A percentile compares a stretch with the other conserved stretches of the same genome.
Conservation (phyloP, 2,329 filamentous ascomycete genomes). For the Scortechinia acanthostroma region DNA sequence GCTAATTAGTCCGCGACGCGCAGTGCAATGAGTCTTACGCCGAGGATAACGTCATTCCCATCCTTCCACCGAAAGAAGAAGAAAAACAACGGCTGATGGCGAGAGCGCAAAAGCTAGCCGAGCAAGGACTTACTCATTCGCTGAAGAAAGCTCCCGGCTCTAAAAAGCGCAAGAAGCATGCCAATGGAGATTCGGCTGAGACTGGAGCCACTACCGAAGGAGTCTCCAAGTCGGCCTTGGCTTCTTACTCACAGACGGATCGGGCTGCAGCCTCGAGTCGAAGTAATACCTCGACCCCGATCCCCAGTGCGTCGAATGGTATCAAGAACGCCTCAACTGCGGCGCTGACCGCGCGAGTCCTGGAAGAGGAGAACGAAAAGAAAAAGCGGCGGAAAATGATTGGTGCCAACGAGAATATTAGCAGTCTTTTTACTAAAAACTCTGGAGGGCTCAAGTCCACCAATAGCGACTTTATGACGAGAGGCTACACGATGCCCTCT, state of each 20-base stretch:
- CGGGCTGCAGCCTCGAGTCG: neutral
- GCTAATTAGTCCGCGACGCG: too few species aligned
- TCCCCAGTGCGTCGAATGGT: neutral
- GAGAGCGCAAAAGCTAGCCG: slow-evolving; percentile 62
- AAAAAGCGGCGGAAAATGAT: neutral
- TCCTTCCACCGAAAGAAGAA: slow-evolving; percentile 64
- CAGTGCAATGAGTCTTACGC: slow-evolving; percentile 74
- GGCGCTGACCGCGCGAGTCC: neutral
- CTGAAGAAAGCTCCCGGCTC: slow-evolving; percentile 65
- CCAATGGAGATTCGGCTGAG: neutral
- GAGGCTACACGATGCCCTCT: neutral
- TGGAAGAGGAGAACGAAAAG: neutral
- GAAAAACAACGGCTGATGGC: slow-evolving; percentile 65
- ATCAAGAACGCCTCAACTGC: slow-evolving; percentile 1
- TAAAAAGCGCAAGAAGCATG: slow-evolving; percentile 2
- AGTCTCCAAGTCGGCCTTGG: neutral
- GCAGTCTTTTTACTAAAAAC: neutral
- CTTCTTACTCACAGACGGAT: too few species aligned
- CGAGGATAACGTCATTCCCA: slow-evolving; percentile 71
- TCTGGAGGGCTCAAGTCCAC: neutral
- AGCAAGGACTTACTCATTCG: slow-evolving; percentile 73
- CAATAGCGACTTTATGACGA: neutral
- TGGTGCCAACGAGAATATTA: neutral
- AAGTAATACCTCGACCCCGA: neutral
- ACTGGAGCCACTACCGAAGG: neutral